phyloP scores from a whole-genome alignment of 2,329 filamentous ascomycete species.

The Diplodia mutila region DNA sequence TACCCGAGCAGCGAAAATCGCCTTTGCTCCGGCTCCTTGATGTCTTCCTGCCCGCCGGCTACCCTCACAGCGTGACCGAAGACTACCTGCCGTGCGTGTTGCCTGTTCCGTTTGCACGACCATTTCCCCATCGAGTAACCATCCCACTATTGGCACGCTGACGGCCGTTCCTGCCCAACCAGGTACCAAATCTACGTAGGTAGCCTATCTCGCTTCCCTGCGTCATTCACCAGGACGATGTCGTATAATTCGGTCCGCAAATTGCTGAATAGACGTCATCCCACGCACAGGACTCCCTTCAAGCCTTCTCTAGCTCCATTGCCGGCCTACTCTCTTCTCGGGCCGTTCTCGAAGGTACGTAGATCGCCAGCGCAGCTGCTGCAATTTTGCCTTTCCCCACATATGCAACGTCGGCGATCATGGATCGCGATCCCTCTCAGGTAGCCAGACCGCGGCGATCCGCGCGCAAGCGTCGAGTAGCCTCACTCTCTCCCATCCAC shows the following conservation, averaged over 20 bases:
- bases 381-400: constrained; percentile 12
- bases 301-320: constrained; percentile 83
- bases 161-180: constrained; percentile 7
- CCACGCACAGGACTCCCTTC: constrained; percentile 67
- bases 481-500: not conserved
- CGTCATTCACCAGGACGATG: not conserved
- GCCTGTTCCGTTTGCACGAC: not conserved
- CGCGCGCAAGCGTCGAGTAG: not conserved
- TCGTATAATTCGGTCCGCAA: constrained; percentile 13
- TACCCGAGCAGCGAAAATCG: constrained; percentile 29
- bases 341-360: constrained; percentile 75
- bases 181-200: constrained; percentile 72
- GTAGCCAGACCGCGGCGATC: constrained; percentile 4
- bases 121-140: constrained; percentile 24
- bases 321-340: constrained; percentile 78
- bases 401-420: constrained; percentile 19
- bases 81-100: constrained; percentile 72
- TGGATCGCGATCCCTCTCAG: constrained; percentile 8
- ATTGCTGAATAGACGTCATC: constrained; percentile 13
- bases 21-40: constrained; percentile 57
- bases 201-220: constrained; percentile 19
- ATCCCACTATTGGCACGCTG: not conserved
- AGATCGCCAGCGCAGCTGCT: constrained; percentile 24
- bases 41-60: constrained; percentile 85
- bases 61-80: constrained; percentile 79